Percentiles rank a stretch among this genome's conserved stretches.
Evolutionary conservation across 768 basidiomycete genomes (phyloP).

Genomic region (Boletus tomentosulus): DNA sequence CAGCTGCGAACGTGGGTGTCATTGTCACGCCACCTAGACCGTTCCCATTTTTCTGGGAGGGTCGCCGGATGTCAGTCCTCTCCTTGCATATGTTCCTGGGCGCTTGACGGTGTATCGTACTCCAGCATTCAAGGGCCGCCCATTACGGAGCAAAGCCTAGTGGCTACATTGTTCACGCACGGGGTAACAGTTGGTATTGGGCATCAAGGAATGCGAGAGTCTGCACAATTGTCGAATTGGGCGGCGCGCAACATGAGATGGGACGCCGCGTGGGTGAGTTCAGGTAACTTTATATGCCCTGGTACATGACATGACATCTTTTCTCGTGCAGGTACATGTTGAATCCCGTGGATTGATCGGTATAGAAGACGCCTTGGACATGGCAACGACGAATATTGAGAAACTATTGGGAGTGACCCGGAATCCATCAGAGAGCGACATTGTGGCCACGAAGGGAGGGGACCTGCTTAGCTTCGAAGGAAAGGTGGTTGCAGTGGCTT

Average conservation of each 20-base stretch:
- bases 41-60: constrained; percentile 65
- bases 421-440: constrained; percentile 25
- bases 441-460: constrained; percentile 41
- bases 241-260: constrained; percentile 85
- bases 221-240: constrained; percentile 68
- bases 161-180: constrained; percentile 53
- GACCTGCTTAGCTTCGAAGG: constrained; percentile 41
- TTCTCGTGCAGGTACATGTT: constrained; percentile 27
- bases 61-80: constrained; percentile 51
- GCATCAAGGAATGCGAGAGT: constrained; percentile 39
- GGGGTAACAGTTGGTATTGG: constrained; percentile 67
- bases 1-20: constrained; percentile 61
- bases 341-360: constrained; percentile 39
- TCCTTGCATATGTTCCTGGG: neutral
- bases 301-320: neutral
- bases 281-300: constrained; percentile 7
- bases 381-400: constrained; percentile 43
- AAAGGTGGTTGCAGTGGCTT: constrained; percentile 42
- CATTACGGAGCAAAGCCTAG: constrained; percentile 57
- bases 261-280: constrained; percentile 93
- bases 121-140: constrained; percentile 67
- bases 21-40: constrained; percentile 62
- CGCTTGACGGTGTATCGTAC: neutral
- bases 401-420: constrained; percentile 35
- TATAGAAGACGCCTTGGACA: constrained; percentile 35